Evolutionary conservation across 805 yeast species (phyloP).

Genomic region (Barnettozyma californica): DNA sequence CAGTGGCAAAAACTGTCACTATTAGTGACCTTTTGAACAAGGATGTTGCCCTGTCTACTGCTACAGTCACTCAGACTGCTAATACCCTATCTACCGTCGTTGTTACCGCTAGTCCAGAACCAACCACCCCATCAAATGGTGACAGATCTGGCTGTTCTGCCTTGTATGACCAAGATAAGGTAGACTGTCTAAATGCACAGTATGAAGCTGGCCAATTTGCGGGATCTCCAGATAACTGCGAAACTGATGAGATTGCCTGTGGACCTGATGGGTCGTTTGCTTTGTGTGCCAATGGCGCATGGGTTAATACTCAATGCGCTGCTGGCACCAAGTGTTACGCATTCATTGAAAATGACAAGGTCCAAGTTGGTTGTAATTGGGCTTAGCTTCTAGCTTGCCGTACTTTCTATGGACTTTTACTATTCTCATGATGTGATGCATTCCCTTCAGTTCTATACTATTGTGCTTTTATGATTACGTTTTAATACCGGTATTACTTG

Average conservation of each 20-base stretch:
- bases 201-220: slow-evolving; percentile 37
- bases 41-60: slow-evolving; percentile 5
- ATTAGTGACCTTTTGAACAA: neutral
- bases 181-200: slow-evolving; percentile 40
- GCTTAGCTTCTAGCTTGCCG: slow-evolving; percentile 3
- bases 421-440: neutral
- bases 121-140: slow-evolving; percentile 9
- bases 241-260: slow-evolving; percentile 49
- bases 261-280: slow-evolving; percentile 45
- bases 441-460: neutral
- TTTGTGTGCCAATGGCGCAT: slow-evolving; percentile 49
- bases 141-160: slow-evolving; percentile 28
- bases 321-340: slow-evolving; percentile 61
- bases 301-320: slow-evolving; percentile 58
- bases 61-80: neutral
- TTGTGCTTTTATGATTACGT: neutral
- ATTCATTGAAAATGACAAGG: slow-evolving; percentile 35
- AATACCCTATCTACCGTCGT: slow-evolving; percentile 11
- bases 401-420: neutral
- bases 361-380: slow-evolving; percentile 46
- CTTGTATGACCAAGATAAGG: slow-evolving; percentile 35
- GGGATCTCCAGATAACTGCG: slow-evolving; percentile 39
- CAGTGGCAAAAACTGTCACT: slow-evolving; percentile 8
- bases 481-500: neutral
- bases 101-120: slow-evolving; percentile 5